phyloP scores from a whole-genome alignment of 805 yeast species.

The Crinitomyces ghanaensis region DNA sequence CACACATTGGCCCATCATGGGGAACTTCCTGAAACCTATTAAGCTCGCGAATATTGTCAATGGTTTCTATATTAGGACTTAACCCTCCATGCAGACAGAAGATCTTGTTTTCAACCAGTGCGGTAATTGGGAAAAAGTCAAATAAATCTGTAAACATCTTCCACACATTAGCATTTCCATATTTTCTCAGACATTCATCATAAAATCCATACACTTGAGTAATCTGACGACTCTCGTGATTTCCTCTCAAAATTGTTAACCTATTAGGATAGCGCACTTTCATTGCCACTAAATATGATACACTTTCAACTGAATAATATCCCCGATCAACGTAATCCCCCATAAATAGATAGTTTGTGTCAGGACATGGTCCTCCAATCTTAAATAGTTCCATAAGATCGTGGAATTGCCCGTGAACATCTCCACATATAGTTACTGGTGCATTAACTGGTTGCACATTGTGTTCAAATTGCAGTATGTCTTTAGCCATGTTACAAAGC shows the following conservation, averaged over 20 bases:
- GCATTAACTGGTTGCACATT: slow-evolving; percentile 92
- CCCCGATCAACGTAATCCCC: slow-evolving; percentile 90
- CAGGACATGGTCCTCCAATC: slow-evolving; percentile 94
- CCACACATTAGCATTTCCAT: slow-evolving; percentile 92
- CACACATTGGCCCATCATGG: slow-evolving; percentile 98
- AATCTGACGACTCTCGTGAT: slow-evolving; percentile 92
- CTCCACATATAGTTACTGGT: slow-evolving; percentile 96
- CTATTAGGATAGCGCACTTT: slow-evolving; percentile 87
- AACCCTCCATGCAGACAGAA: slow-evolving; percentile 96
- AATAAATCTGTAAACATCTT: slow-evolving; percentile 85
- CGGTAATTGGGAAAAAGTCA: slow-evolving; percentile 93
- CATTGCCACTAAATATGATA: slow-evolving; percentile 84
- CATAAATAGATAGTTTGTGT: slow-evolving; percentile 82
- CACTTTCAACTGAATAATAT: slow-evolving; percentile 82
- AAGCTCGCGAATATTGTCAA: slow-evolving; percentile 86
- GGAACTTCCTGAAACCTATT: slow-evolving; percentile 96
- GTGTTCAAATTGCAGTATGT: slow-evolving; percentile 80
- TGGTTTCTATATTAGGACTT: slow-evolving; percentile 91
- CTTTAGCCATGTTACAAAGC: slow-evolving; percentile 88
- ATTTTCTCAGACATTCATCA: slow-evolving; percentile 91
- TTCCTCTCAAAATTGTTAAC: slow-evolving; percentile 88
- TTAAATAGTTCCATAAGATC: slow-evolving; percentile 90
- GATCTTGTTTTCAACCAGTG: slow-evolving; percentile 83
- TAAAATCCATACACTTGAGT: slow-evolving; percentile 95
- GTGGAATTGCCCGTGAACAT: slow-evolving; percentile 94